Evolutionary conservation across 2,329 filamentous ascomycete genomes (phyloP).

Genomic region (Geosmithia flava): DNA sequence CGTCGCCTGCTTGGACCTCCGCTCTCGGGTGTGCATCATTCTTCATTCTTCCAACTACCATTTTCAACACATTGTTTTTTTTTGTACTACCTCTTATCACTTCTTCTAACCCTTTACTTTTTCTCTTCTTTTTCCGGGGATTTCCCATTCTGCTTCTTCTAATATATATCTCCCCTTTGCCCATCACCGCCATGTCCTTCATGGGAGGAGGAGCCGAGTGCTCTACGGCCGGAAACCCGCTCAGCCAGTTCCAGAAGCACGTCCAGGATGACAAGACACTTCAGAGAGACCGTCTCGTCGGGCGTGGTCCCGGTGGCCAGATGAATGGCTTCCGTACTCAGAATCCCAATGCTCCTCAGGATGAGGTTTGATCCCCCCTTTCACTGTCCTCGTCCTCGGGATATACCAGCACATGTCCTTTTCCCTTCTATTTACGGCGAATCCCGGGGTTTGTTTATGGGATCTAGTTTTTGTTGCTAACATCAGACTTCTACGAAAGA

Average conservation of each 20-base stretch:
- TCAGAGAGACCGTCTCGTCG: constrained; percentile 79
- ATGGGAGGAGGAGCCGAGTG: constrained; percentile 90
- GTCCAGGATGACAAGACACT: constrained; percentile 92
- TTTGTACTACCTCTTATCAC: constrained; percentile 2
- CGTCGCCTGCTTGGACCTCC: background rate
- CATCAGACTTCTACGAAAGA: constrained; percentile 33
- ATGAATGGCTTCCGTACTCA: constrained; percentile 69
- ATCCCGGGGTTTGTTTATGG: too few species aligned
- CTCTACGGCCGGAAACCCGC: constrained; percentile 88
- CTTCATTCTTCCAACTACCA: too few species aligned
- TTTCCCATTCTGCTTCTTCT: background rate
- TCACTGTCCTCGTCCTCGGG: too few species aligned
- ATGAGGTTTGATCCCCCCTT: constrained; percentile 41
- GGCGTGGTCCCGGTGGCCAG: constrained; percentile 56
- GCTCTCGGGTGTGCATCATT: background rate
- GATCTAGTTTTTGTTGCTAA: background rate
- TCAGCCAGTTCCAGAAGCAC: constrained; percentile 96
- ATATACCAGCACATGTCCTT: constrained; percentile 1
- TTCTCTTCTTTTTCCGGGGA: background rate
- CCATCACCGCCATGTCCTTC: constrained; percentile 62
- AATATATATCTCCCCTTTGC: background rate
- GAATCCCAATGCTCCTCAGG: constrained; percentile 56
- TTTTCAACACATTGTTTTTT: background rate
- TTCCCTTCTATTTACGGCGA: too few species aligned
- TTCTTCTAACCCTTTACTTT: background rate